A percentile compares a stretch with the other conserved stretches of the same genome.
Evolutionary conservation across 306 rosid species (phyloP).

Genomic region (Gleditsia sinensis): DNA sequence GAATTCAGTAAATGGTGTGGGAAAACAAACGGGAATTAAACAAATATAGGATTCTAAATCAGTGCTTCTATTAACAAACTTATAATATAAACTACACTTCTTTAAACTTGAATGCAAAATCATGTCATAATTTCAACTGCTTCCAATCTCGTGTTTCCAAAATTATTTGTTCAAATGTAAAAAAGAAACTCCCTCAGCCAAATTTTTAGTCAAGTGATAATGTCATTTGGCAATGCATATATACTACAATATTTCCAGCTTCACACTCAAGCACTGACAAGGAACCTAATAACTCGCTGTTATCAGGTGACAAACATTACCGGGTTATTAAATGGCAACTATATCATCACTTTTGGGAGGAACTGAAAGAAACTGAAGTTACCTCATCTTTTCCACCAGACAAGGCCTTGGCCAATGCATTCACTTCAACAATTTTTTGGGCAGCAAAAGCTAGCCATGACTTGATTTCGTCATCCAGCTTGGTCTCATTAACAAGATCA

Average conservation of each 20-base stretch:
- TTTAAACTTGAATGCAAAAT: background rate
- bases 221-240: background rate
- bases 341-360: background rate
- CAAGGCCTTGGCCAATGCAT: conserved; percentile 90
- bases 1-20: conserved; percentile 5
- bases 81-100: background rate
- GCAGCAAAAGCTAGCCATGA: conserved; percentile 97
- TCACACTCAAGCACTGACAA: background rate
- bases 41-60: background rate
- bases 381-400: conserved; percentile 76
- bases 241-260: background rate
- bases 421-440: conserved; percentile 84
- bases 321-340: background rate
- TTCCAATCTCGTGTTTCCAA: background rate
- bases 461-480: conserved; percentile 77
- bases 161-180: background rate
- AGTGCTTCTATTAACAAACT: no score
- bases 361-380: background rate
- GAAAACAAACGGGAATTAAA: conserved; percentile 11
- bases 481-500: conserved; percentile 83
- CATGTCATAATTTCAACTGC: background rate
- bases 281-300: background rate
- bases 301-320: conserved; percentile 1
- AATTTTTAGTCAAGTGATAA: background rate
- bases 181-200: background rate